Evolutionary conservation across 768 basidiomycete genomes (phyloP), one percentile per base, ranked within the genome.

Genomic region (Lactifluus piperatus): DNA sequence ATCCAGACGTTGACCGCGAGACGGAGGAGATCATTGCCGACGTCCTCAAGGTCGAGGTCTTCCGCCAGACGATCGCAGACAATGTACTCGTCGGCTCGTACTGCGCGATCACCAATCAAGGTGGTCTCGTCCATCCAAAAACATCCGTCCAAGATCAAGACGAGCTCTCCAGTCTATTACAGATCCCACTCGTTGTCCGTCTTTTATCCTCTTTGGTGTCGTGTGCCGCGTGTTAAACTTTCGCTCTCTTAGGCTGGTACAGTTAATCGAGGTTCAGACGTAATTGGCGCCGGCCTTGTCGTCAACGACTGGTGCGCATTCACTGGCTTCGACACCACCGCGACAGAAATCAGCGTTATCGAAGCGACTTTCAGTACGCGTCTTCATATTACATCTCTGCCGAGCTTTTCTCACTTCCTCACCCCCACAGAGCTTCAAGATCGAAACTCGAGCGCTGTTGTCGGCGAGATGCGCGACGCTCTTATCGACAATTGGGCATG

Each of bases 271-370:
- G 97, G 97, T 67, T 97, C 94, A 48, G 97, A 98, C 68, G 94
- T 98, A 37, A 86, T 99, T 64, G 97, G 97, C 30, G 97, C 95
- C 9, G 97, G 97, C 30, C 79, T 98, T 34, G 93, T 99, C 56
- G 97, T 98, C 57, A 99, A 99, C 68, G 97, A 98, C 71, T 98
- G 97, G 97, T 92, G 91, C 75, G 97, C 97, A 10, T 98, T 98
- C 74, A 93, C 94, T n/a, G 97, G 97, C 36, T 79, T 97, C 29
- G 97, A 99, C 69, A 98, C 97, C 61, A 99, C 97, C n/a, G 97
- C 97, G 41, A 98, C 95, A 54, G 97, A 99, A 73, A 92, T 98
- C 71, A 91, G 88, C 67, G 95, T 99, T 39, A 97, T 98, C 67
- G 97, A 99, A 71, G 94, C 94, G 27, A 80, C 93, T 51, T 99